Evolutionary conservation across 2,329 filamentous ascomycete species (phyloP).

Genomic region (Penicillium sp.): DNA sequence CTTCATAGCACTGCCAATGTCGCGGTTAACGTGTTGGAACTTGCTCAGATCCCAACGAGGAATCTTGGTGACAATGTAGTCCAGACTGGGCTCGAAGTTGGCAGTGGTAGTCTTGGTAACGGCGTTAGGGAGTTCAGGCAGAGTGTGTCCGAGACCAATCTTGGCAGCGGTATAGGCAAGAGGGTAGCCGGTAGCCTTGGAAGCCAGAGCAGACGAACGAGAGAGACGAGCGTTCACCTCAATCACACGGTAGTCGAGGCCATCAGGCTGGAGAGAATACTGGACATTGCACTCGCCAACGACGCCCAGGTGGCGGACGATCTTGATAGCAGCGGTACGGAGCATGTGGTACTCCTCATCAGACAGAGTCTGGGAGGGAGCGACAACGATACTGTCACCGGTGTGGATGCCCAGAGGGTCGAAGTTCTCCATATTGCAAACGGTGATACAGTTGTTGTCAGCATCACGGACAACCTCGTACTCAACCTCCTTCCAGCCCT

Average conservation of each 20-base stretch:
- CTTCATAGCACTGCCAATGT: conserved; percentile 98
- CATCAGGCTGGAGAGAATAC: conserved; percentile 94
- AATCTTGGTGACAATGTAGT: conserved; percentile 99
- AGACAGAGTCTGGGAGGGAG: conserved; percentile 92
- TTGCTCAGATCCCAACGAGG: conserved; percentile 98
- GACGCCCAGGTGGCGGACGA: conserved; percentile 93
- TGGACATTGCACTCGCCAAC: conserved; percentile 99
- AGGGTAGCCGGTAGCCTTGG: conserved; percentile 97
- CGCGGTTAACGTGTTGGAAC: conserved; percentile 97
- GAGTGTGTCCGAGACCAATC: conserved; percentile 92
- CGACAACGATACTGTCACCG: conserved; percentile 97
- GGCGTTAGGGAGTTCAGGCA: conserved; percentile 94
- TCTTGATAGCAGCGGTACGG: conserved; percentile 95
- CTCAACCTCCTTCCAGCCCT: conserved; percentile 99
- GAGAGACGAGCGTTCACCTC: conserved; percentile 99
- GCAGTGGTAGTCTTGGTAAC: conserved; percentile 98
- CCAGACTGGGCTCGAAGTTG: conserved; percentile 96
- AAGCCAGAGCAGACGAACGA: conserved; percentile 92
- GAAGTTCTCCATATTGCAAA: conserved; percentile 99
- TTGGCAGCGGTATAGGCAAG: conserved; percentile 97
- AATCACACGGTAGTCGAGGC: conserved; percentile 96
- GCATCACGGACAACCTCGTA: conserved; percentile 98
- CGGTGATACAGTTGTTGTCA: conserved; percentile 97
- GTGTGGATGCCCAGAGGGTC: conserved; percentile 97
- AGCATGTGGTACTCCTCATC: conserved; percentile 99